Conservation (phyloP, 73 alveolate species). For the Paramecium tetraurelia region DNA sequence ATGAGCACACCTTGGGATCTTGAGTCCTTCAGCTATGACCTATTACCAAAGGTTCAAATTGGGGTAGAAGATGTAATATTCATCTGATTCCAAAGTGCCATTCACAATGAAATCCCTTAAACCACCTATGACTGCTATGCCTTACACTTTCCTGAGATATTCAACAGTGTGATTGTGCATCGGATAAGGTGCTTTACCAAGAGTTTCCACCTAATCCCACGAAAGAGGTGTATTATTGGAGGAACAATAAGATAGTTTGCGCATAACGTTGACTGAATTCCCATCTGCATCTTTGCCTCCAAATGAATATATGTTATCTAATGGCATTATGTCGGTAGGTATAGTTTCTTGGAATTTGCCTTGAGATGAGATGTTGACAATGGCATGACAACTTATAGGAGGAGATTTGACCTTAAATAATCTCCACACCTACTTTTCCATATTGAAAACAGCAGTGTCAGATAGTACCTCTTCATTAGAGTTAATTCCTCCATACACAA, state of each 20-base stretch:
- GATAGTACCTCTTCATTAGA: slow-evolving; percentile 17
- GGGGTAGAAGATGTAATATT: not conserved
- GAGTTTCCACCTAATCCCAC: not conserved
- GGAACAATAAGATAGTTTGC: not conserved
- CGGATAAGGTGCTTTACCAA: slow-evolving; percentile 9
- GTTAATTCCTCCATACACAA: slow-evolving; percentile 16
- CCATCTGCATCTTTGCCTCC: slow-evolving; percentile 47
- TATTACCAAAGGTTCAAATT: not conserved
- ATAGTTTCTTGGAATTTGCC: not conserved
- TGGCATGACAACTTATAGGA: slow-evolving; percentile 24
- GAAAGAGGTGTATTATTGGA: not conserved
- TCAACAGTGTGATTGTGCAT: slow-evolving; percentile 2
- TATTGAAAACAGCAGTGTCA: slow-evolving; percentile 7
- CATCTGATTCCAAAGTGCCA: slow-evolving; percentile 12
- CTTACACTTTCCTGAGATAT: not conserved
- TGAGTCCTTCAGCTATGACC: not conserved
- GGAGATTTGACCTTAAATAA: not conserved
- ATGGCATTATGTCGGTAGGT: not conserved
- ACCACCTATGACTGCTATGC: slow-evolving; percentile 23
- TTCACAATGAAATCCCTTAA: not conserved
- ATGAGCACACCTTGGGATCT: slow-evolving; percentile 22
- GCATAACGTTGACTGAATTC: not conserved
- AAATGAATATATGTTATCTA: not conserved
- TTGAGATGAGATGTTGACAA: not conserved
- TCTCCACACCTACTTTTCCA: slow-evolving; percentile 28